Evolutionary conservation across 768 basidiomycete genomes (phyloP), one percentile per base, ranked within the genome.

Genomic region (Leccinum obscurum): DNA sequence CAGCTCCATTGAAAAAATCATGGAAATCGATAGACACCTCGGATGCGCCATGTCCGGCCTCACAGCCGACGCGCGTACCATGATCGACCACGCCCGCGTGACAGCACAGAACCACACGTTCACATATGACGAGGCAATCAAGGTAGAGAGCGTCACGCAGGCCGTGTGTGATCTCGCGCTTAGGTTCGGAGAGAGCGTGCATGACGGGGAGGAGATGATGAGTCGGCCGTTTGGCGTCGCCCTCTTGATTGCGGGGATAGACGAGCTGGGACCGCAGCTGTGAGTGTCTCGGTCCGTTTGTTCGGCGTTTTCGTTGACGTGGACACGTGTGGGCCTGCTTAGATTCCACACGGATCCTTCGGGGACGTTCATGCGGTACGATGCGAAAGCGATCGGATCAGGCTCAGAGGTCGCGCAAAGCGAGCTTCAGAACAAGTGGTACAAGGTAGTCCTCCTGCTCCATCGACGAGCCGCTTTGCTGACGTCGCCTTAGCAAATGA

Each of bases 131-230:
- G 97, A 99, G 77, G 80, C 75, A 66, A 98, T 98, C 79, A 94
- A 93, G 72, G 95, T 99, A 57, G 97, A 98, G 81, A 97, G 95
- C 70, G 94, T 87, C 57, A 97, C 97, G 2, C 97, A 98, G 80
- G 95, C 96, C 1, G 95, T 98, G 50, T 97, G 96, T 75, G 97
- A 98, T 81, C 80, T 99, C 58, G 97, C 97, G 4, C 78, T 99
- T 72, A 80, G 96, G 67, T 99, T 99, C 64, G 97, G 97, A 63
- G 97, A 98, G 86, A 96, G 95, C 77, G 95, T 98, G 64, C 94
- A 98, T 69, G 95, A 98, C 72, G 96, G 97, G 76, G 96, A 97
- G 72, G 96, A 95, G 4, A 89, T 96, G 89, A 98, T 98, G 96
- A 97, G 95, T 77, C 83, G 97, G 68, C 97, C 97, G 55, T 99